These are phyloP conservation scores for Kodamaea sp. DNA, from an alignment of 1,139 yeast genomes.

Conservation along the genomic window DNA sequence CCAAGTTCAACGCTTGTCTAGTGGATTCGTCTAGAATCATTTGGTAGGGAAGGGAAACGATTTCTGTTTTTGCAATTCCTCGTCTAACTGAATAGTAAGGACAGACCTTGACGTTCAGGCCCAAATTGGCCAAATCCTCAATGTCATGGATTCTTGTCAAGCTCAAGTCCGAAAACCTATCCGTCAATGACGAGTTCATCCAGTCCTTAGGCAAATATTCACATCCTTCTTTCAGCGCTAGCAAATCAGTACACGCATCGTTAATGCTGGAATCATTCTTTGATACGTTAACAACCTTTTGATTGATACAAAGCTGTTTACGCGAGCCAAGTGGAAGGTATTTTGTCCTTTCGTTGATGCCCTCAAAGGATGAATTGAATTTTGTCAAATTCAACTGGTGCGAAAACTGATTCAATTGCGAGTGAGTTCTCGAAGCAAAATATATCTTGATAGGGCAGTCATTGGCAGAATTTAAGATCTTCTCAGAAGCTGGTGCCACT, in stretches of 20 bases:
- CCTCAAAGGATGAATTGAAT: conserved; percentile 62
- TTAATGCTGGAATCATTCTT: conserved; percentile 61
- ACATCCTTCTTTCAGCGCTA: conserved; percentile 52
- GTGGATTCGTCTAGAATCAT: conserved; percentile 66
- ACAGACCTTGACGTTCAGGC: conserved; percentile 59
- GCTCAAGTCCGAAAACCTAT: conserved; percentile 59
- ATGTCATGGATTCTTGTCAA: conserved; percentile 74
- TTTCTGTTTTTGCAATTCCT: conserved; percentile 61
- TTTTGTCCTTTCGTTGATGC: conserved; percentile 46
- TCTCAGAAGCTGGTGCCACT: conserved; percentile 26
- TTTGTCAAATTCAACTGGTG: conserved; percentile 65
- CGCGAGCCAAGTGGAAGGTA: conserved; percentile 78
- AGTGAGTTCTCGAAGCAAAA: conserved; percentile 88
- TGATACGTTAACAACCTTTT: conserved; percentile 42
- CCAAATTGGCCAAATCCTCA: conserved; percentile 71
- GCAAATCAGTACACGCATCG: conserved; percentile 80
- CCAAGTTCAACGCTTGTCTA: conserved; percentile 59
- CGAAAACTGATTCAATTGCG: conserved; percentile 82
- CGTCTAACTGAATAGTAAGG: conserved; percentile 80
- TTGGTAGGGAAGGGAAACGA: conserved; percentile 85
- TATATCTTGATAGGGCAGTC: conserved; percentile 50
- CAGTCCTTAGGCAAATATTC: conserved; percentile 46
- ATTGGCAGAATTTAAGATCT: conserved; percentile 18
- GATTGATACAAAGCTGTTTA: conserved; percentile 80
- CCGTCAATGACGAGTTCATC: conserved; percentile 28